Percentiles rank a stretch among this genome's conserved stretches.
Evolutionary conservation across 163 green algal species (phyloP).

Genomic region (Scenedesmus sp.): DNA sequence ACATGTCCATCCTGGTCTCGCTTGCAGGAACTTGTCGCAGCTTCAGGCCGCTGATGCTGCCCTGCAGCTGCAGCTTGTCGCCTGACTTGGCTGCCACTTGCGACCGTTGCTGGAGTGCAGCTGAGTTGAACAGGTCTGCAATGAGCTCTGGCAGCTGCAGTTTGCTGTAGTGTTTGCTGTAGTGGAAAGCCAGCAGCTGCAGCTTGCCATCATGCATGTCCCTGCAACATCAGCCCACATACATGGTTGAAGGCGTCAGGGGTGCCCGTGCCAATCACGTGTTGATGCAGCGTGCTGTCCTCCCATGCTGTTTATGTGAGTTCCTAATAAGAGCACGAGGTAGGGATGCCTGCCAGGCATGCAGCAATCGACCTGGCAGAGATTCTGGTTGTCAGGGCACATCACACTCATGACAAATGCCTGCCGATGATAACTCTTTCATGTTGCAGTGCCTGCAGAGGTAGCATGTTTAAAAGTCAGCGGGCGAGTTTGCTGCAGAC

Average conservation of each 20-base stretch:
- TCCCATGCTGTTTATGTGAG: background rate
- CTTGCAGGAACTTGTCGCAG: background rate
- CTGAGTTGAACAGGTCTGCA: conserved; percentile 61
- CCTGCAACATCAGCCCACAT: conserved; percentile 46
- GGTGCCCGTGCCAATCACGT: too few species aligned
- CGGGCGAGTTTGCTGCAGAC: background rate
- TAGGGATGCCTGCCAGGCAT: too few species aligned
- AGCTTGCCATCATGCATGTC: conserved; percentile 54
- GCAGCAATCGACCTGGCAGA: too few species aligned
- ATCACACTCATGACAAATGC: background rate
- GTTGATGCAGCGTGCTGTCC: background rate
- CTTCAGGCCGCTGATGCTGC: conserved; percentile 21
- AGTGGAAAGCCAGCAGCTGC: conserved; percentile 57
- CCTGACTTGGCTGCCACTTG: background rate
- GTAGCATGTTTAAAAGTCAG: background rate
- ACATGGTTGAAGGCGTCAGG: too few species aligned
- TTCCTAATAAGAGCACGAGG: too few species aligned
- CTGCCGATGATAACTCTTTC: background rate
- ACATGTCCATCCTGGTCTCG: conserved; percentile 58
- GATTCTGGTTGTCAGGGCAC: too few species aligned
- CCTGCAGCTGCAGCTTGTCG: background rate
- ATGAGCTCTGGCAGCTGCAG: conserved; percentile 58
- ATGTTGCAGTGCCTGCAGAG: background rate
- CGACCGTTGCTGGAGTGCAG: conserved; percentile 37
- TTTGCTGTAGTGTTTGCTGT: conserved; percentile 71